Base-by-base conservation (phyloP, 1,139 yeast genomes). In the Suhomyces atakaporum region DNA sequence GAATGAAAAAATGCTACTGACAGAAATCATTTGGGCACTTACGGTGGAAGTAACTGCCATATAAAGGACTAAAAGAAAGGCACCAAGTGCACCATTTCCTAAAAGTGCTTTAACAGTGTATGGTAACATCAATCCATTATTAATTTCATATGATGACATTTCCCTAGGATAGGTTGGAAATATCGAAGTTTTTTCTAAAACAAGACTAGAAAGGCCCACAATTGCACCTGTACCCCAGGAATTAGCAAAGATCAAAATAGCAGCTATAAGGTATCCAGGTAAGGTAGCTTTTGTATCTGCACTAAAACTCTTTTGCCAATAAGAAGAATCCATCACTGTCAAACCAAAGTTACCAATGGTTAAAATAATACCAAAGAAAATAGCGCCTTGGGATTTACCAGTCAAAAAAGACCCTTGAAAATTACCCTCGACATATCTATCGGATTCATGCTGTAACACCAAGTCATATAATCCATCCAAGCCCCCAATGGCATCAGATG, bases 201-300 rank as follows among this genome's bases (percentile, higher is more conserved):
- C 59, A 35, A 58, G 47, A 34, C 51, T 46, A 4, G 64, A 53
- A 11, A 60, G 49, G 7, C 65, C 66, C 33, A 57, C 47, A 27
- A 59, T 50, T 3, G 63, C 39, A 7, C 65, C 64, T 10, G 60
- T 38, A 2, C 64, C 58, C 64, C 64, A 63, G 18, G 60, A 63
- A 38, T 58, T 58, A n/a, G 64, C 52, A 36, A 59, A 61, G 27
- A 65, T 63, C 9, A 53, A 46, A 2, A 59, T 38, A 1, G 69
- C 65, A 2, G 66, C 67, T 27, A 60, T 50, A 21, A 66, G 45
- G 40, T 67, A 68, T 10, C 70, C 73, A 3, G 69, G 69, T 27
- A 65, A 60, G 9, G 64, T 55, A 16, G 70, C 63, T 31, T 49
- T 56, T 8, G 61, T 50, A 43, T 57, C 53, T 10, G 70, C 63